Evolutionary conservation across 805 yeast genomes (phyloP), one percentile per base, ranked within the genome.

Genomic region (Scheffersomyces ergatensis): DNA sequence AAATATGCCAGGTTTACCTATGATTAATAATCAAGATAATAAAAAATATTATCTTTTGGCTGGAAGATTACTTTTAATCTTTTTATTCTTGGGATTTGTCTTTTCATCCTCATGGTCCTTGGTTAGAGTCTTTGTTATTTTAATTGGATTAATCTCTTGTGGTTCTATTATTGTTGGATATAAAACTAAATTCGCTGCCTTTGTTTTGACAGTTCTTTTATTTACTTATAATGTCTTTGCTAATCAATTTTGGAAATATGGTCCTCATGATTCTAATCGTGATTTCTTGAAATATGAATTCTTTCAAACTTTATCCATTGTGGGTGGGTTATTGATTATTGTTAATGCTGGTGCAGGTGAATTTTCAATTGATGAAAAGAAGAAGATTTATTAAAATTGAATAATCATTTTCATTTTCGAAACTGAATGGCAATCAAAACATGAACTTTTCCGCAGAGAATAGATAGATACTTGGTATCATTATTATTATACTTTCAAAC

Each of bases 331-430:
- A 47, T 68, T 92, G 46, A 71, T 93, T 50, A 87, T 93, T 46
- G 96, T 88, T 44, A 89, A 86, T 67, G 88, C 96, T 3, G 99
- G 99, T 47, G 98, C 98, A 23, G 99, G 99, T 37, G 90, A 86
- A 53, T 74, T 92, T 49, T 86, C 96, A 20, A 70, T 92, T 43
- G 99, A 92, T 58, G 97, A 89, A 63, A 92, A 93, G 83, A 90
- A 92, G 74, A 92, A 92, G 74, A 82, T 87, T 44, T 88, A 85
- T 61, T 89, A 67, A 45, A 5, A 8, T 23, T n/a, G n/a, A n/a
- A n/a, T n/a, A n/a, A n/a, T n/a, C n/a, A n/a, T n/a, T n/a, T n/a
- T n/a, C n/a, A n/a, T n/a, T n/a, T n/a, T n/a, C n/a, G n/a, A n/a
- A n/a, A n/a, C n/a, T n/a, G n/a, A n/a, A n/a, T n/a, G n/a, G n/a